Base-by-base conservation (phyloP, 495 filamentous ascomycete genomes). In the Penicillium canescens region DNA sequence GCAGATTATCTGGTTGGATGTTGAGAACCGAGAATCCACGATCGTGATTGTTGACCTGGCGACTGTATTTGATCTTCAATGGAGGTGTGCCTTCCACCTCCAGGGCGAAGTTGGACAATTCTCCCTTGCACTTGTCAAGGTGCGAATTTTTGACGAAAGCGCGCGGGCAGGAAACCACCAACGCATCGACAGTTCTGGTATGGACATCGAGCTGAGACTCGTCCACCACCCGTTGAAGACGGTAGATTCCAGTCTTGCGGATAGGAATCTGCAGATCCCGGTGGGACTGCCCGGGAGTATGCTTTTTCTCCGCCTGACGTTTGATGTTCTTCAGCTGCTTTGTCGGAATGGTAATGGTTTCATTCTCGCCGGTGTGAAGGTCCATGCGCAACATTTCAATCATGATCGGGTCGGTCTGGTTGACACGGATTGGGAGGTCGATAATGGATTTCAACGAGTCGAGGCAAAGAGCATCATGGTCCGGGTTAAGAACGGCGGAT, bases 151-250 rank as follows among this genome's bases (percentile, higher is more conserved):
- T 85, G 37, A 97, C 82, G 46, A 72, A 71, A 12, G 91, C 92
- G 54, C 80, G 84, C 11, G 94, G 94, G 63, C 94, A 98, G 23
- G 79, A 70, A 18, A 92, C 89, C 49, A 98, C 87, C 40, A 94
- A 81, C 0, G 91, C 86, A 61, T 90, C 85, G 12, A 87, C 89
- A 9, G 72, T 76, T 35, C 80, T 78, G 53, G 87, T 82, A 50
- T 90, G 88, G 10, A 98, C 92, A 65, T 97, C 92, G 3, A 98
- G 81, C 63, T 96, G 92, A 45, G 92, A 90, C 66, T 96, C 86
- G 65, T 98, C 94, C 21, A 96, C 78, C 8, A 97, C 91, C 53
- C 85, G 87, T 37, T 86, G 78, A 13, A 98, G 78, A 36, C 86
- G 82, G 69, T 98, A 98, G 34, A 91, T 82, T 16, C 94, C 94